These are phyloP conservation scores for Candida suzukii DNA, from an alignment of 805 yeast species.

Conservation along the genomic window DNA sequence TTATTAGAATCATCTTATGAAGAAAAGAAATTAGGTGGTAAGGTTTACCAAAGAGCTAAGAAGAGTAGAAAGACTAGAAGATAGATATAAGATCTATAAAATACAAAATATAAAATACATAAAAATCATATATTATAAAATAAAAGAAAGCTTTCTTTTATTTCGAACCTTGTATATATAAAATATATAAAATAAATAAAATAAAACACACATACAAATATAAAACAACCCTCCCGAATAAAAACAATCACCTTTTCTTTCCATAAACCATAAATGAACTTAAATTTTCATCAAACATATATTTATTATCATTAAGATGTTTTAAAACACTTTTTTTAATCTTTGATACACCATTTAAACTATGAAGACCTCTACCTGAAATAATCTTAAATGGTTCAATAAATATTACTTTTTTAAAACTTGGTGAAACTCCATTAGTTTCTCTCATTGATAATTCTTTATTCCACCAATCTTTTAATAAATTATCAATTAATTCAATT, in stretches of 20 bases:
- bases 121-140: background rate
- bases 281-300: conserved; percentile 38
- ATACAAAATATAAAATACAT: too few relatives aligned
- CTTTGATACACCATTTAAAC: conserved; percentile 46
- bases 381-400: conserved; percentile 40
- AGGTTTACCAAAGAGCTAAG: conserved; percentile 24
- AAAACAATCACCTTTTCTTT: conserved; percentile 11
- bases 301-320: conserved; percentile 30
- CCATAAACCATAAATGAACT: conserved; percentile 41
- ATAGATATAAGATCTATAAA: background rate
- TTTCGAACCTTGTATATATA: background rate
- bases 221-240: background rate
- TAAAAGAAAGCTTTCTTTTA: too few relatives aligned
- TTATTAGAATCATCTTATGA: conserved; percentile 43
- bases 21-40: conserved; percentile 30
- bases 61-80: conserved; percentile 13
- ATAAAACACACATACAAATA: background rate
- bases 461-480: conserved; percentile 55
- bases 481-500: conserved; percentile 24
- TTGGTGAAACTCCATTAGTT: conserved; percentile 29
- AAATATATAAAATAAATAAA: too few relatives aligned
- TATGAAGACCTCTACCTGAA: conserved; percentile 71
- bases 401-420: conserved; percentile 27
- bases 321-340: conserved; percentile 37
- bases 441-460: conserved; percentile 41